A percentile compares a stretch with the other conserved stretches of the same genome.
Evolutionary conservation across 164 flowering plant genomes (phyloP).

Genomic region (Chloranthus sessilifolius): DNA sequence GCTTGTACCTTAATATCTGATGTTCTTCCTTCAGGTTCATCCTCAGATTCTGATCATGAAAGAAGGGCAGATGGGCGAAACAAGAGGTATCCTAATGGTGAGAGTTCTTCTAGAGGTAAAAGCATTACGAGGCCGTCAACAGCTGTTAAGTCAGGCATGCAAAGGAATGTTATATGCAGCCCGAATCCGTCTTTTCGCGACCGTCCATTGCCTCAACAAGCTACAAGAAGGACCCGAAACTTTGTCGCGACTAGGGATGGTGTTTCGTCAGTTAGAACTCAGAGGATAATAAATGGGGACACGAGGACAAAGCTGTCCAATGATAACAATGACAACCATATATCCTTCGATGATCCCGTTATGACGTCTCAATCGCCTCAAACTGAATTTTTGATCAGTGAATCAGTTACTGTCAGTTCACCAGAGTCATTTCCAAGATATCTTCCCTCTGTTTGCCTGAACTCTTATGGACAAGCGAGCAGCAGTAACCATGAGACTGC

Average conservation of each 20-base stretch:
- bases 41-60: slow-evolving; percentile 33
- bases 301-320: slow-evolving; percentile 31
- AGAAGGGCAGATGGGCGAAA: slow-evolving; percentile 28
- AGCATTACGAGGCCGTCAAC: slow-evolving; percentile 29
- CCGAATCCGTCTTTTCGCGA: slow-evolving; percentile 32
- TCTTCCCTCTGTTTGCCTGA: slow-evolving; percentile 17
- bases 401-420: no score
- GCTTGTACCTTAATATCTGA: slow-evolving; percentile 54
- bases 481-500: slow-evolving; percentile 32
- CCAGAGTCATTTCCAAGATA: no score
- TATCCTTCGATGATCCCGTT: slow-evolving; percentile 20
- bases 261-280: slow-evolving; percentile 46
- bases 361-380: slow-evolving; percentile 21
- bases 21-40: slow-evolving; percentile 43
- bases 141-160: slow-evolving; percentile 27
- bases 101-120: slow-evolving; percentile 57
- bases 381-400: slow-evolving; percentile 19
- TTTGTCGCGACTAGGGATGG: slow-evolving; percentile 23
- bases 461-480: slow-evolving; percentile 24
- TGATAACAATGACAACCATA: slow-evolving; percentile 26
- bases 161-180: slow-evolving; percentile 5
- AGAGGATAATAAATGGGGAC: slow-evolving; percentile 33
- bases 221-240: slow-evolving; percentile 38
- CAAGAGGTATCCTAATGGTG: slow-evolving; percentile 45
- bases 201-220: slow-evolving; percentile 16